Base-by-base conservation (phyloP, 805 yeast species). In the Lachancea dasiensis region DNA sequence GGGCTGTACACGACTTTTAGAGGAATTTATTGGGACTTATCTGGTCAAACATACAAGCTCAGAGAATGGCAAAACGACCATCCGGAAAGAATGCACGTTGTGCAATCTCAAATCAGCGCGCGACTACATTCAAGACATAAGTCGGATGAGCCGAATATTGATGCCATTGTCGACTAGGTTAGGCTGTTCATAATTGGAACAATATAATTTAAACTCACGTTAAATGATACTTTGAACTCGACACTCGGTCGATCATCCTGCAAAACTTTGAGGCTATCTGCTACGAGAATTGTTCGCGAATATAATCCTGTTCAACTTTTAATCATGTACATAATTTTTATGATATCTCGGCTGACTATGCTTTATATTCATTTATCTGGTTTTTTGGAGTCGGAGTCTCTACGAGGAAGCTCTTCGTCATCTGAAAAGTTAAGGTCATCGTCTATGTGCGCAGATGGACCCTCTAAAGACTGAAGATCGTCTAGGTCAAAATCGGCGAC, bases 11-110 rank as follows among this genome's bases (percentile, higher is more conserved):
- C 77, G 20, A 74, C 90, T 0, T 46, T 68, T 13, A 72, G 94
- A 50, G 95, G 95, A 37, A 72, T 86, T 22, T 86, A 81, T 61
- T 86, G 95, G 95, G 95, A 86, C 57, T 48, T 73, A 28, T 65
- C 81, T 18, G 95, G 95, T 14, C 92, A 85, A 59, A 62, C 79
- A 1, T 59, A 75, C 58, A 86, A 84, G 59, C 65, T 86, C 41
- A 68, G 72, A 46, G 80, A 71, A 48, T 86, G 95, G 92, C 95
- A 86, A 61, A 54, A 68, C 15, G 64, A 63, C 3, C 75, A 85
- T 50, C 92, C 92, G 2, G 90, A 84, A 48, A 68, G 78, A 44
- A 58, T 86, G 43, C 92, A 84, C 52, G 83, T 77, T 21, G 84
- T 81, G n/a, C 70, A 69, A 52, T 72, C 80, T 23, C 87, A 81